A percentile compares a stretch with the other conserved stretches of the same genome.
phyloP scores from a whole-genome alignment of 2,329 filamentous ascomycete species.

The Sarocladiaceae sp. region DNA sequence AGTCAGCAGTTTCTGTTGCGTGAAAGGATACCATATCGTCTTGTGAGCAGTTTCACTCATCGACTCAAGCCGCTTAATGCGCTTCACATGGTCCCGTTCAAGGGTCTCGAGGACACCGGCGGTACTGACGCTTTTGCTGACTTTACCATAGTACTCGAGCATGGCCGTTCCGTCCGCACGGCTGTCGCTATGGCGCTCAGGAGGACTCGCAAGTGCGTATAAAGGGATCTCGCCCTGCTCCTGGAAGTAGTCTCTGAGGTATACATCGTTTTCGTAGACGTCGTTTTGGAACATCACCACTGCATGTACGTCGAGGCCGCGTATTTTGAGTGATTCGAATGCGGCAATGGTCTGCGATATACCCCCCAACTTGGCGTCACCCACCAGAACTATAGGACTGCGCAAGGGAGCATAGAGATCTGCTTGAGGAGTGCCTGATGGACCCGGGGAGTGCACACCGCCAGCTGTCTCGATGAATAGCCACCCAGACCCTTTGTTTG shows the following conservation, averaged over 20 bases:
- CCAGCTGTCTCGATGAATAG: conserved; percentile 76
- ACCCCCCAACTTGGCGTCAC: conserved; percentile 69
- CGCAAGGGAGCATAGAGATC: conserved; percentile 71
- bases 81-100: conserved; percentile 43
- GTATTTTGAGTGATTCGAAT: conserved; percentile 69
- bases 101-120: conserved; percentile 30
- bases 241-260: conserved; percentile 61
- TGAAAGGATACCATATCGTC: conserved; percentile 82
- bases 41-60: conserved; percentile 57
- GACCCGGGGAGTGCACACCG: conserved; percentile 72
- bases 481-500: conserved; percentile 42
- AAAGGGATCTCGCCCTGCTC: conserved; percentile 40
- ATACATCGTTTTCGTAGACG: conserved; percentile 61
- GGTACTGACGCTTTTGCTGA: neutral
- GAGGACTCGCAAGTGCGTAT: conserved; percentile 39
- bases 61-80: conserved; percentile 52
- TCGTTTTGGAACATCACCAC: conserved; percentile 63
- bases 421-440: conserved; percentile 69
- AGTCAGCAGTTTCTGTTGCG: conserved; percentile 63
- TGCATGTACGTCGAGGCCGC: conserved; percentile 69
- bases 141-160: conserved; percentile 51
- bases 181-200: conserved; percentile 32
- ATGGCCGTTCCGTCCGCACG: conserved; percentile 51
- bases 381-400: conserved; percentile 67
- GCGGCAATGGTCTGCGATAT: conserved; percentile 77